Base-by-base conservation (phyloP, 2,329 filamentous ascomycete genomes). In the Penicillium concentricum region DNA sequence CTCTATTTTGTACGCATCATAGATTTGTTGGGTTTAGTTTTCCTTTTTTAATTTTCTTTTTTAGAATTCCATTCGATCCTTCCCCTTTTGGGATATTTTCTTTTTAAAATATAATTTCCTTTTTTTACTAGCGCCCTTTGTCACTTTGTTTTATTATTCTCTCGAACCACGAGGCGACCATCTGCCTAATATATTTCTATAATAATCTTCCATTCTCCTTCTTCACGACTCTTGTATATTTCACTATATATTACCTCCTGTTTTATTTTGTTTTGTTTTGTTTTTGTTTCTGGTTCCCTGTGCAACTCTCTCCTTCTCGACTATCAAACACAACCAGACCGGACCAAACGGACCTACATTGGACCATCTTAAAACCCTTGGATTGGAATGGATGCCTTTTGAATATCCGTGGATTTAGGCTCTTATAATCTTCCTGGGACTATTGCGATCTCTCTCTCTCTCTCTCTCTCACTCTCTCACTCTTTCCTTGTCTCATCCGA, bases 201-300 rank as follows among this genome's bases (percentile, higher is more conserved):
- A 56, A 45, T 45, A 51, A 78, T 77, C 81, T 81, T 72, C 79
- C 72, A 10, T 81, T 58, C 55, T 57, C 49, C 38, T 16, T 24
- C 47, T 32, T 51, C 15, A 26, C 5, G 18, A 24, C 30, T 16
- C n/a, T 22, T 34, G 30, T 34, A 46, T 34, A 34, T 46, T 30
- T 43, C 30, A 32, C 24, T 51, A 24, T 45, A 51, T 26, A n/a
- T 43, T 20, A 51, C 54, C 54, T n/a, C 18, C 42, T 43, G 41
- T 56, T 48, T 16, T 44, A 28, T 24, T 39, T 43, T 48, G 38
- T 26, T 45, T 44, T 44, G 41, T 20, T 41, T 47, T 48, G 49
- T 58, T 54, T 59, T 51, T 56, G 35, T 54, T 42, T 49, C 37
- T 34, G 35, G 48, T 34, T 30, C 16, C 48, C 18, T 35, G 51